phyloP scores from a whole-genome alignment of 257 asterid genomes.

The Primulina eburnea region DNA sequence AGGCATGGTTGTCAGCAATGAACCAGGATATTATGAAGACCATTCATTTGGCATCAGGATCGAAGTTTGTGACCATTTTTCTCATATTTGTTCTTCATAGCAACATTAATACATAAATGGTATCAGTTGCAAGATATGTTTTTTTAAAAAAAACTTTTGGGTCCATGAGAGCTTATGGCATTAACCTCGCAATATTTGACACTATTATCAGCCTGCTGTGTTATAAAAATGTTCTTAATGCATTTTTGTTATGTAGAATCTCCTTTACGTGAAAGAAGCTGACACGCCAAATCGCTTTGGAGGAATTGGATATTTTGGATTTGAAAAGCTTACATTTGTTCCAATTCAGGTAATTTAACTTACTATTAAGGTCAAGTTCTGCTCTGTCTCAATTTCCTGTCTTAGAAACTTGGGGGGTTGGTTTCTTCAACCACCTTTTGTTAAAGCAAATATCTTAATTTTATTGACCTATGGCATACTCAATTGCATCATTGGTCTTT shows the following conservation, averaged over 20 bases:
- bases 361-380: constrained; percentile 7
- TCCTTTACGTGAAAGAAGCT: constrained; percentile 69
- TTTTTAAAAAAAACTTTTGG: not conserved
- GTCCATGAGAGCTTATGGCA: not conserved
- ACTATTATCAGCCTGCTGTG: constrained; percentile 16
- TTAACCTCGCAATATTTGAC: not conserved
- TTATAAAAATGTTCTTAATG: constrained; percentile 9
- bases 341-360: constrained; percentile 78
- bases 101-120: constrained; percentile 15
- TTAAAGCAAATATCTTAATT: not conserved
- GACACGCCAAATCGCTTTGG: constrained; percentile 86
- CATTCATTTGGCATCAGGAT: constrained; percentile 94
- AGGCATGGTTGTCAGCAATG: constrained; percentile 99
- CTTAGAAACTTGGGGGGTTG: constrained; percentile 13
- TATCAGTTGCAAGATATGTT: not conserved
- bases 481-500: not conserved
- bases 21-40: constrained; percentile 98
- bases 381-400: not conserved
- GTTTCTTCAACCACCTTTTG: not conserved
- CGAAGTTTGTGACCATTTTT: constrained; percentile 53
- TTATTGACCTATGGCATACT: not conserved
- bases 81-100: not conserved
- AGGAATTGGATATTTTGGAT: constrained; percentile 79
- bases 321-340: constrained; percentile 86
- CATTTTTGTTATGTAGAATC: constrained; percentile 62